Evolutionary conservation across 2,329 filamentous ascomycete species (phyloP).

Genomic region (Colletotrichum musicola): DNA sequence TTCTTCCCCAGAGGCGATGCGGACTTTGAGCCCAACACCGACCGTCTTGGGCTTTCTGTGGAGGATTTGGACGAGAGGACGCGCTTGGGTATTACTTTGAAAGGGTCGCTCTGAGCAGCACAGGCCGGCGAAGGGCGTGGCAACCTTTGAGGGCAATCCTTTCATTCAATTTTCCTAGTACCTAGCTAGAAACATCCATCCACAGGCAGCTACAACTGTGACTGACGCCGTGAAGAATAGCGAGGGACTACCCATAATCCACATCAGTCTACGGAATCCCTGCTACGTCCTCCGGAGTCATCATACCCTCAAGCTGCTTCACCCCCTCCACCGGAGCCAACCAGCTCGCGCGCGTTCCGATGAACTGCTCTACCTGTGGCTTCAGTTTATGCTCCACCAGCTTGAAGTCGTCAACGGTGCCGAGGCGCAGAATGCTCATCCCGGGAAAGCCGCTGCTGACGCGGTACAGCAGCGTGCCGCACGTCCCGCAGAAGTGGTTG

Average conservation of each 20-base stretch:
- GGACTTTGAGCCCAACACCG: constrained; percentile 55
- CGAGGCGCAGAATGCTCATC: constrained; percentile 64
- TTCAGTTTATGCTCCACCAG: constrained; percentile 68
- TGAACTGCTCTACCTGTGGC: constrained; percentile 66
- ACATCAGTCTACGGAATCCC: background rate
- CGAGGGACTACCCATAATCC: background rate
- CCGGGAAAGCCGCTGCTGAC: constrained; percentile 58
- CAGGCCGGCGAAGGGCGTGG: background rate
- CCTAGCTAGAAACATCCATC: background rate
- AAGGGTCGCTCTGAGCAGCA: background rate
- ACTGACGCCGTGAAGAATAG: background rate
- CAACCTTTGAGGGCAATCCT: background rate
- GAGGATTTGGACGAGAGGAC: constrained; percentile 72
- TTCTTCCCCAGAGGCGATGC: constrained; percentile 21
- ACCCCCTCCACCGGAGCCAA: constrained; percentile 52
- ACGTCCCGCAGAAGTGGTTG: constrained; percentile 71
- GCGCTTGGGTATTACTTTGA: background rate
- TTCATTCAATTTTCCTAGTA: no score
- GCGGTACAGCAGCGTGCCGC: constrained; percentile 73
- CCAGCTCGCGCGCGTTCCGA: constrained; percentile 65
- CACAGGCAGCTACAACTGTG: no score
- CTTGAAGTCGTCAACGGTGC: constrained; percentile 72
- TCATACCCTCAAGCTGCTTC: constrained; percentile 40
- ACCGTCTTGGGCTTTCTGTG: constrained; percentile 64
- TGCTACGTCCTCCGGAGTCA: background rate